Conservation (phyloP, 352 stramenopile species). For the Phytophthora sp. region DNA sequence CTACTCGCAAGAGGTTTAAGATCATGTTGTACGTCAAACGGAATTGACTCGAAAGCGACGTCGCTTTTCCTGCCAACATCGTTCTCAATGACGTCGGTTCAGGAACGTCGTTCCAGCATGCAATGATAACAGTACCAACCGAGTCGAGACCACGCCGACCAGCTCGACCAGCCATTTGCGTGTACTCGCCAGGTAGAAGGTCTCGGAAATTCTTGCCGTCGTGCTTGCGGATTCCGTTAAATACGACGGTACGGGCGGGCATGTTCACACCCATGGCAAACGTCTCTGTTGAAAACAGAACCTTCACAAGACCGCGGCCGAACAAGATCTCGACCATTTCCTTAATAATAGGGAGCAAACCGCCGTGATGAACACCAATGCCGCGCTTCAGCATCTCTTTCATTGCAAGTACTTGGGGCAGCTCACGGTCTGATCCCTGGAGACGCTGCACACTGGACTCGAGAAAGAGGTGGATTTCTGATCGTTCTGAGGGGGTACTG, state of each 20-base stretch:
- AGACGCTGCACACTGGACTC: slow-evolving; percentile 78
- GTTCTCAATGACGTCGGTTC: slow-evolving; percentile 92
- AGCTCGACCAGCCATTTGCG: slow-evolving; percentile 98
- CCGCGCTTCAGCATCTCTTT: slow-evolving; percentile 97
- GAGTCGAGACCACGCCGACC: slow-evolving; percentile 97
- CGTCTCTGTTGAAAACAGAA: slow-evolving; percentile 99
- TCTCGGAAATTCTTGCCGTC: slow-evolving; percentile 94
- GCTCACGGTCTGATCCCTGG: slow-evolving; percentile 95
- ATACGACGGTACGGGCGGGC: slow-evolving; percentile 97
- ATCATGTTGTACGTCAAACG: slow-evolving; percentile 99
- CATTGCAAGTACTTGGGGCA: slow-evolving; percentile 98
- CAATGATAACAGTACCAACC: slow-evolving; percentile 98
- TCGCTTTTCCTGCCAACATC: slow-evolving; percentile 96
- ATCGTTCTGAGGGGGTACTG: slow-evolving; percentile 72
- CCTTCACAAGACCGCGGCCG: slow-evolving; percentile 95
- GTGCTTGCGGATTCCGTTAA: slow-evolving; percentile 98
- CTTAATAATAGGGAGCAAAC: slow-evolving; percentile 98
- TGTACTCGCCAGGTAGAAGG: slow-evolving; percentile 90
- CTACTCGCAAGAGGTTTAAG: slow-evolving; percentile 94
- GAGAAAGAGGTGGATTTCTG: slow-evolving; percentile 86
- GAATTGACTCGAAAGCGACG: slow-evolving; percentile 97
- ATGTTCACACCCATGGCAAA: slow-evolving; percentile 99
- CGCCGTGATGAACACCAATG: slow-evolving; percentile 97
- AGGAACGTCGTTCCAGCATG: slow-evolving; percentile 97
- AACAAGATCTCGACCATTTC: slow-evolving; percentile 99